Conservation (phyloP, 306 rosid species). For the Astragalus glycyphyllos region DNA sequence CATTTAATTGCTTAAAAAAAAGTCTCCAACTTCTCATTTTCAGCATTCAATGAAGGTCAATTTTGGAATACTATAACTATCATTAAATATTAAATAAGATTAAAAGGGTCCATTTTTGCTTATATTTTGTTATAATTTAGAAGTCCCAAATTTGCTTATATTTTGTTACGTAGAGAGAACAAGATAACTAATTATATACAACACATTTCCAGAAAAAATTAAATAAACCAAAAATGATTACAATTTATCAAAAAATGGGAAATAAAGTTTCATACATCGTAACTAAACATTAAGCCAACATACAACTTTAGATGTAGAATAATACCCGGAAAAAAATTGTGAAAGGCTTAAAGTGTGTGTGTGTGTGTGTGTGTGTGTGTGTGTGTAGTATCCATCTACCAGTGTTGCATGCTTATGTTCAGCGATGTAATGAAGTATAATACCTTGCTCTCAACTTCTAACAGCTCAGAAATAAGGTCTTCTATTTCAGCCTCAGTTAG, state of each 20-base stretch:
- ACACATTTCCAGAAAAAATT: too few relatives aligned
- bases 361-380: neutral
- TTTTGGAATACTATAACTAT: too few relatives aligned
- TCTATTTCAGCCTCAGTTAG: slow-evolving; percentile 78
- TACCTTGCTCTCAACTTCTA: slow-evolving; percentile 99
- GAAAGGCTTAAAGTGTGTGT: slow-evolving; percentile 15
- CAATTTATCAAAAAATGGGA: slow-evolving; percentile 6
- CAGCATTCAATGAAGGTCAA: too few relatives aligned
- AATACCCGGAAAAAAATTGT: slow-evolving; percentile 3
- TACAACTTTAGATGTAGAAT: slow-evolving; percentile 9
- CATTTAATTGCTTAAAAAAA: too few relatives aligned
- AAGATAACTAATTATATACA: too few relatives aligned
- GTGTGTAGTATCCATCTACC: slow-evolving; percentile 5
- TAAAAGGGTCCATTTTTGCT: too few relatives aligned
- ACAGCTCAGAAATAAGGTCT: slow-evolving; percentile 79
- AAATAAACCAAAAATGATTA: slow-evolving; percentile 1
- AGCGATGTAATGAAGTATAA: slow-evolving; percentile 29
- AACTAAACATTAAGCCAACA: slow-evolving; percentile 14
- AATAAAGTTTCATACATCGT: neutral
- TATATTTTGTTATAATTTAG: too few relatives aligned
- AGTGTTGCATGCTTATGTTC: slow-evolving; percentile 20
- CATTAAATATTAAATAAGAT: too few relatives aligned
- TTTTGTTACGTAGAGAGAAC: too few relatives aligned
- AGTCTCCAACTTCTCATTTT: too few relatives aligned
- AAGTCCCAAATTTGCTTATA: too few relatives aligned